These are phyloP conservation scores for Persicaria tinctoria DNA, from an alignment of 148 eudicot genomes.

Conservation along the genomic window DNA sequence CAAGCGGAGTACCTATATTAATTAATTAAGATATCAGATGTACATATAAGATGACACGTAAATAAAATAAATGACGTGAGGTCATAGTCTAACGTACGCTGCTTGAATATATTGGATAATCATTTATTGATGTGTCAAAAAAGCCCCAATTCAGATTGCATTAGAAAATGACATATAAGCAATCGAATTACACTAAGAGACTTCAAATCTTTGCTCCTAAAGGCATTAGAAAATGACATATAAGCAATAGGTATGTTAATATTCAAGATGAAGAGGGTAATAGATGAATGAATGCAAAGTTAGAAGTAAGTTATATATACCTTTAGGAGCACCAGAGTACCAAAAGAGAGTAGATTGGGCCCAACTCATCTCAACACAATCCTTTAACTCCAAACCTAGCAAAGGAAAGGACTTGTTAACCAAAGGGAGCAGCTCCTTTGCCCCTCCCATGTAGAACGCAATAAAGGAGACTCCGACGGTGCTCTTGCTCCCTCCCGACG, in stretches of 20 bases:
- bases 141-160: too few species aligned
- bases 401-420: constrained; percentile 17
- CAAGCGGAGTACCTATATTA: constrained; percentile 18
- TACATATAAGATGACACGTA: too few species aligned
- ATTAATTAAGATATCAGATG: too few species aligned
- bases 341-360: constrained; percentile 18
- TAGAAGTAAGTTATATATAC: not conserved
- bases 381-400: constrained; percentile 19
- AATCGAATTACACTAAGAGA: too few species aligned
- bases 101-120: too few species aligned
- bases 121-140: too few species aligned
- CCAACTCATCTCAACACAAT: constrained; percentile 29
- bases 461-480: constrained; percentile 19
- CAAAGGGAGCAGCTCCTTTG: constrained; percentile 13
- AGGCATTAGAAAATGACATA: fast-evolving
- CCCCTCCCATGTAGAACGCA: constrained; percentile 22
- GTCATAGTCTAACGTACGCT: too few species aligned
- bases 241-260: too few species aligned
- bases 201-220: too few species aligned
- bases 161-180: too few species aligned
- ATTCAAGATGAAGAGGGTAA: too few species aligned
- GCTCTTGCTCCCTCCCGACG: constrained; percentile 1
- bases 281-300: not conserved
- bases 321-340: not conserved
- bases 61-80: too few species aligned